Conservation (phyloP, 345 rosid genomes). For the Combretum micranthum region DNA sequence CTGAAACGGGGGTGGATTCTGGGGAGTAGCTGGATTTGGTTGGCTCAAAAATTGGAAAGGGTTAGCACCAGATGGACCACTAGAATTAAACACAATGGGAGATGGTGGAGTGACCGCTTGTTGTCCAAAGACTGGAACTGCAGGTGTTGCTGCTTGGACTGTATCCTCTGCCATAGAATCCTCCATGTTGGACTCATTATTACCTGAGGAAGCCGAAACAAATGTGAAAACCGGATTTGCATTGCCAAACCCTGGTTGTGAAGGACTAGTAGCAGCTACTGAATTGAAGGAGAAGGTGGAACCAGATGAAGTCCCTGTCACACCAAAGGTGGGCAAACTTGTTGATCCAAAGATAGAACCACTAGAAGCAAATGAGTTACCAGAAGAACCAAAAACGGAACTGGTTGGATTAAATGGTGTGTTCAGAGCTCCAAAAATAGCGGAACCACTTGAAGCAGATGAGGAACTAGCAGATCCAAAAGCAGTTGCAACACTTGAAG, state of each 20-base stretch:
- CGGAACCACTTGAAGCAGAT: neutral
- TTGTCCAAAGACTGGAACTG: slow-evolving; percentile 44
- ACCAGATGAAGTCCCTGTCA: slow-evolving; percentile 28
- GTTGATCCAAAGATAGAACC: neutral
- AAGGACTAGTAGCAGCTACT: slow-evolving; percentile 29
- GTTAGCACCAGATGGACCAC: slow-evolving; percentile 12
- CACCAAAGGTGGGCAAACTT: neutral
- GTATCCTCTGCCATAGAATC: slow-evolving; percentile 99
- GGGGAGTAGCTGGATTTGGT: slow-evolving; percentile 31
- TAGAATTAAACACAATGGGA: slow-evolving; percentile 13
- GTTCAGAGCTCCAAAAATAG: slow-evolving; percentile 10
- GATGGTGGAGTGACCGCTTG: slow-evolving; percentile 29
- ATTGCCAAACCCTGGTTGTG: slow-evolving; percentile 45
- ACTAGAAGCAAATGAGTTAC: neutral
- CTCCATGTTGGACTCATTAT: slow-evolving; percentile 73
- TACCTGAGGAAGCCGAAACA: slow-evolving; percentile 37
- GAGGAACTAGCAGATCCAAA: slow-evolving; percentile 11
- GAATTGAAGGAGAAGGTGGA: slow-evolving; percentile 46
- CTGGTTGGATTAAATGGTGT: slow-evolving; percentile 7
- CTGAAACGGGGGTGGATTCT: slow-evolving; percentile 51
- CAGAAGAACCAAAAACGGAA: neutral
- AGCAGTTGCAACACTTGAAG: slow-evolving; percentile 4
- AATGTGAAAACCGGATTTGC: slow-evolving; percentile 35
- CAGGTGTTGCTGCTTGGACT: slow-evolving; percentile 40
- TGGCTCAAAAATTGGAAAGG: slow-evolving; percentile 69